Base-by-base conservation (phyloP, 495 filamentous ascomycete genomes). In the Pseudevernia furfuracea region DNA sequence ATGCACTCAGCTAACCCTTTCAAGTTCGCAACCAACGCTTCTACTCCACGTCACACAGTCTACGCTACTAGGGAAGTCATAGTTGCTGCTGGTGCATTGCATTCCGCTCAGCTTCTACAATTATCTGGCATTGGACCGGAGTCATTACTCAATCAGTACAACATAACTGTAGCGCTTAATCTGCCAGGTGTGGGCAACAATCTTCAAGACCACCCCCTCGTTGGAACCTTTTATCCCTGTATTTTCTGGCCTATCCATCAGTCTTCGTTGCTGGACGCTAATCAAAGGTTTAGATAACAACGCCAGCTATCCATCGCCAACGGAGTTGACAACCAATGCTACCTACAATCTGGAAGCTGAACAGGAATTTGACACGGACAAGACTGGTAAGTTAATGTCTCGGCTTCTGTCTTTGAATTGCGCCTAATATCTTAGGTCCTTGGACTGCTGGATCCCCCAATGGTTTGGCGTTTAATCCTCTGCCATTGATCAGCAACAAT, bases 81-180 rank as follows among this genome's bases (percentile, higher is more conserved):
- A 55, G 49, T 87, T n/a, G 78, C 84, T 1, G 83, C 83, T 1
- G 84, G 84, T 8, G 76, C 77, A 2, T 70, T 87, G 19, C 81
- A 85, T 62, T 83, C 81, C 41, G 83, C 84, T 0, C 81, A 85
- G 57, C 66, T 86, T 6, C 71, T 85, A 8, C 80, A 84, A 64
- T 70, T 84, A 3, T 80, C 77, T 44, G 84, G 84, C 7, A 79
- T 85, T 52, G 84, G 84, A 6, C 76, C 79, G 4, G 69, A 69
- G 11, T 72, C 70, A 19, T 58, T 84, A 10, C 69, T 86, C 0
- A 60, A 70, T 21, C 59, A 66, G 32, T 75, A 77, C 28, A 71
- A 73, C 1, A 80, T 86, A 38, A 66, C 68, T 7, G 70, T 81
- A 1, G 63, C 79, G 3, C 68, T 80, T 5, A 76, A 86, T 61